phyloP scores from a whole-genome alignment of 495 filamentous ascomycete genomes.

The Clavariopsis aquatica region DNA sequence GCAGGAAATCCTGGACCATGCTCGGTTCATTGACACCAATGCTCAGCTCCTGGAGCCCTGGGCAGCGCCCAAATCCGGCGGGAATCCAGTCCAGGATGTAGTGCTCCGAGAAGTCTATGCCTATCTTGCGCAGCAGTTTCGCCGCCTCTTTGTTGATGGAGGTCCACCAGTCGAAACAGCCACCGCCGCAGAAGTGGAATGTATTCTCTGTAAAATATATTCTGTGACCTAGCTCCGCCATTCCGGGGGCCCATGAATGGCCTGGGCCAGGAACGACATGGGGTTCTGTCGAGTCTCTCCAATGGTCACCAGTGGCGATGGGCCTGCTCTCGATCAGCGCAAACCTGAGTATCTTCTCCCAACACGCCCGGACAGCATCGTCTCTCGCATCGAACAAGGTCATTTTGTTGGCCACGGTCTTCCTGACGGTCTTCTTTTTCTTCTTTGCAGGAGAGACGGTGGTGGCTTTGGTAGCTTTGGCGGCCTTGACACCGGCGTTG shows the following conservation, averaged over 20 bases:
- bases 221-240: neutral
- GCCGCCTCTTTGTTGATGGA: neutral
- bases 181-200: neutral
- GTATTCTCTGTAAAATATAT: neutral
- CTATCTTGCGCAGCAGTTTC: conserved; percentile 6
- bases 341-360: neutral
- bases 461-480: no score
- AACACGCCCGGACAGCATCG: neutral
- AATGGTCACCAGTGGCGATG: neutral
- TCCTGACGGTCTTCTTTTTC: neutral
- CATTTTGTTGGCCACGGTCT: neutral
- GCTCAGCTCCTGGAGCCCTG: conserved; percentile 1
- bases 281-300: no score
- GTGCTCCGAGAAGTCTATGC: neutral
- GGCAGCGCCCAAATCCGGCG: neutral
- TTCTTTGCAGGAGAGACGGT: neutral
- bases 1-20: neutral
- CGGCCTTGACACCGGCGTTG: neutral
- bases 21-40: conserved; percentile 7
- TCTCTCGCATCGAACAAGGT: neutral
- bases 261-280: neutral
- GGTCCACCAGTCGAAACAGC: neutral
- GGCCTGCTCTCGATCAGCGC: neutral
- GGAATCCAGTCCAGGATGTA: neutral
- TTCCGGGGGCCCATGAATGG: neutral